A percentile compares a stretch with the other conserved stretches of the same genome.
phyloP scores from a whole-genome alignment of 2,329 filamentous ascomycete genomes.

The Sporothrix brunneoviolacea region DNA sequence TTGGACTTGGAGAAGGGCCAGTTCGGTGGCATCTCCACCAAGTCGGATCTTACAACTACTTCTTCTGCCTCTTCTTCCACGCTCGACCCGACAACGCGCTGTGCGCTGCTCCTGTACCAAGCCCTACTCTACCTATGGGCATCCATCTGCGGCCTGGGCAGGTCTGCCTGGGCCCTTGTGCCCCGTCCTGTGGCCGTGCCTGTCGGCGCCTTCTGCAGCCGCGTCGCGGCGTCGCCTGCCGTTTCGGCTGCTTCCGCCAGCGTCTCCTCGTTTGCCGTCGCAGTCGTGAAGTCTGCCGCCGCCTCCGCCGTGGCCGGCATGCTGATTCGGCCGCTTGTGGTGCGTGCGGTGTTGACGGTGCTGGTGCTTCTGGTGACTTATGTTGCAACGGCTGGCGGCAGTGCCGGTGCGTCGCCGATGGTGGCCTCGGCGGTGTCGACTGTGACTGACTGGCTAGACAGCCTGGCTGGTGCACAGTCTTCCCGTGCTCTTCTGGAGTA shows the following conservation, averaged over 20 bases:
- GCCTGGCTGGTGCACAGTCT: conserved; percentile 1
- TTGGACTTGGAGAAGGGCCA: conserved; percentile 12
- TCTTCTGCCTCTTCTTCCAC: not conserved
- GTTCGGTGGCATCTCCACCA: not conserved
- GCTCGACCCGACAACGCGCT: conserved; percentile 1
- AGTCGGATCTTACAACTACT: not conserved
- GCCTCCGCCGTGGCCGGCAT: conserved; percentile 10
- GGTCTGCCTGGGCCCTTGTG: conserved; percentile 10
- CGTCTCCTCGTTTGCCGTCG: conserved; percentile 3
- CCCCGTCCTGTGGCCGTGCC: conserved; percentile 16
- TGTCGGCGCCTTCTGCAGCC: conserved; percentile 3
- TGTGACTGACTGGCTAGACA: conserved; percentile 3
- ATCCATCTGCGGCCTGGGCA: not conserved
- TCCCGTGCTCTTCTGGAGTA: not conserved
- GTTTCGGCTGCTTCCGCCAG: conserved; percentile 5
- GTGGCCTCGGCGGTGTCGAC: conserved; percentile 3
- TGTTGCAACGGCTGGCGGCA: conserved; percentile 5
- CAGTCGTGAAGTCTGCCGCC: conserved; percentile 6
- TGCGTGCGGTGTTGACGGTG: conserved; percentile 11
- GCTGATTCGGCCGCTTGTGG: conserved; percentile 13
- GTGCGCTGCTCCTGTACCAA: conserved; percentile 14
- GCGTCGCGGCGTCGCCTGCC: conserved; percentile 10
- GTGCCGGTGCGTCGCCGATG: conserved; percentile 1
- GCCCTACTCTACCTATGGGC: conserved; percentile 14
- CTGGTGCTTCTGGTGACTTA: conserved; percentile 13